Evolutionary conservation across 345 rosid genomes (phyloP).

Genomic region (Pugionium cornutum): DNA sequence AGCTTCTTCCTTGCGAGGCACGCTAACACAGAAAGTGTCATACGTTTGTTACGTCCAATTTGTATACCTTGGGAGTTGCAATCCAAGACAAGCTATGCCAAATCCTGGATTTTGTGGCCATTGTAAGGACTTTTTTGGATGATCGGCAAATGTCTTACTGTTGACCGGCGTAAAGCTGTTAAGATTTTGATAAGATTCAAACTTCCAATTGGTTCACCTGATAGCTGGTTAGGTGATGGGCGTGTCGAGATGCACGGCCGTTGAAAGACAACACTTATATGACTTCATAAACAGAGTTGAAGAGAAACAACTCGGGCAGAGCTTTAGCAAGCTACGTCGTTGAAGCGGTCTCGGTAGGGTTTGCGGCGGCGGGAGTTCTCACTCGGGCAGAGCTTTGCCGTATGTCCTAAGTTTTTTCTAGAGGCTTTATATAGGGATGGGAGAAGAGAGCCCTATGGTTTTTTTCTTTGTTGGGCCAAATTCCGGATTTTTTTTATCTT

Average conservation of each 20-base stretch:
- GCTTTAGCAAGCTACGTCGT: too few relatives aligned
- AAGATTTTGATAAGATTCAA: slow-evolving; percentile 52
- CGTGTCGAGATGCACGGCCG: slow-evolving; percentile 31
- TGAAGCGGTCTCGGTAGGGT: too few relatives aligned
- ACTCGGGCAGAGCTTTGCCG: too few relatives aligned
- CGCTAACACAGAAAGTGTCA: slow-evolving; percentile 26
- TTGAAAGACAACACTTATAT: slow-evolving; percentile 44
- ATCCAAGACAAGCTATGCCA: slow-evolving; percentile 18
- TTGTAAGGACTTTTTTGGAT: slow-evolving; percentile 43
- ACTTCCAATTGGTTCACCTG: slow-evolving; percentile 45
- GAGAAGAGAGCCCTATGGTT: too few relatives aligned
- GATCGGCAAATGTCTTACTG: slow-evolving; percentile 22
- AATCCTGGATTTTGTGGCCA: slow-evolving; percentile 30
- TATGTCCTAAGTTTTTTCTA: too few relatives aligned
- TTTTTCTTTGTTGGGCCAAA: too few relatives aligned
- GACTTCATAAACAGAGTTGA: slow-evolving; percentile 53
- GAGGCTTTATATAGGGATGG: too few relatives aligned
- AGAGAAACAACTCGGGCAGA: slow-evolving; percentile 23
- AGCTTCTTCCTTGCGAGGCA: slow-evolving; percentile 26
- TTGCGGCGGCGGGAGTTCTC: too few relatives aligned
- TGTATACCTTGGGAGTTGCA: slow-evolving; percentile 32
- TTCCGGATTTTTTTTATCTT: too few relatives aligned
- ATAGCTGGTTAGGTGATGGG: slow-evolving; percentile 33
- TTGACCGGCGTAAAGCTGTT: slow-evolving; percentile 25
- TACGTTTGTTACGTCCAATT: slow-evolving; percentile 41